Percentiles rank a stretch among this genome's conserved stretches.
phyloP scores from a whole-genome alignment of 1,139 yeast species.

The Suhomyces choctaworum region DNA sequence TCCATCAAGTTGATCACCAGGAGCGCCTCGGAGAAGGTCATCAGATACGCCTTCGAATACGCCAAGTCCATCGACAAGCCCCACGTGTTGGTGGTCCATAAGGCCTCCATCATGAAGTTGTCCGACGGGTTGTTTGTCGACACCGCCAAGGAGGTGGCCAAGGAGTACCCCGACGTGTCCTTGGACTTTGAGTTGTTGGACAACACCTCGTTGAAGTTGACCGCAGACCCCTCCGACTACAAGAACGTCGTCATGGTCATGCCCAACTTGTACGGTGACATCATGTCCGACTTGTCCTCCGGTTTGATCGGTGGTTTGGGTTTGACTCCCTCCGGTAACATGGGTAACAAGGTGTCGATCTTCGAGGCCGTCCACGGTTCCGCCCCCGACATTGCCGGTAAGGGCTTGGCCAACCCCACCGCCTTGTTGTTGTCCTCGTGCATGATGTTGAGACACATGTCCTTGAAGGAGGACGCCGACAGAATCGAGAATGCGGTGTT shows the following conservation, averaged over 20 bases:
- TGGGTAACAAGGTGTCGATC: constrained; percentile 96
- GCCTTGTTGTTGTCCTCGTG: constrained; percentile 93
- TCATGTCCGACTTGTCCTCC: constrained; percentile 94
- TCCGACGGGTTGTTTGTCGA: constrained; percentile 96
- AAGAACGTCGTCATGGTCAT: constrained; percentile 87
- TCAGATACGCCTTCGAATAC: constrained; percentile 95
- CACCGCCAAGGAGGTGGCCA: constrained; percentile 84
- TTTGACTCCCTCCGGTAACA: constrained; percentile 97
- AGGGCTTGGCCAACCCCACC: constrained; percentile 98
- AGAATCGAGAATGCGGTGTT: constrained; percentile 86
- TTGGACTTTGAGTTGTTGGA: constrained; percentile 87
- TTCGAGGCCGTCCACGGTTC: constrained; percentile 99
- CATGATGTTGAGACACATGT: constrained; percentile 99
- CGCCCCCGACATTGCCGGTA: constrained; percentile 98
- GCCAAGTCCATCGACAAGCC: constrained; percentile 88
- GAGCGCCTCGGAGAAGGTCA: constrained; percentile 94
- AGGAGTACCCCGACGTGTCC: constrained; percentile 88
- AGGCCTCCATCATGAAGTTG: constrained; percentile 96
- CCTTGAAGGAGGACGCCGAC: constrained; percentile 75
- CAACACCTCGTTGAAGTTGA: constrained; percentile 89
- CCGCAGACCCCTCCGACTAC: constrained; percentile 85
- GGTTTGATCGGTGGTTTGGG: constrained; percentile 99
- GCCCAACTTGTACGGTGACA: constrained; percentile 99
- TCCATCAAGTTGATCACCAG: constrained; percentile 95
- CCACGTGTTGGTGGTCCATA: constrained; percentile 92